These are phyloP conservation scores for Eucalyptus tenuipes DNA, from an alignment of 345 rosid species.

Conservation along the genomic window DNA sequence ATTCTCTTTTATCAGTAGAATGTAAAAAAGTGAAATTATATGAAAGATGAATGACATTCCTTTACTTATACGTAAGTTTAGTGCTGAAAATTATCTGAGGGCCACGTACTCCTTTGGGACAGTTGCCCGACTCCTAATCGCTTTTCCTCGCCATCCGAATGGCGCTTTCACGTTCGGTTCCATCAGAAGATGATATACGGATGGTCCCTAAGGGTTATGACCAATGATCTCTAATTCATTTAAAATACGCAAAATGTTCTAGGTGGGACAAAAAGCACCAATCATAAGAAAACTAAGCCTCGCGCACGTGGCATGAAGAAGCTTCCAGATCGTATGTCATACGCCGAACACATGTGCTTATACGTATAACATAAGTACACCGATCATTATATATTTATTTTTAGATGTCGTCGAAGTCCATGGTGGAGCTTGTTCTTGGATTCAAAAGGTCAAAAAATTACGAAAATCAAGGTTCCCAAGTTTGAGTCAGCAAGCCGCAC, in stretches of 20 bases:
- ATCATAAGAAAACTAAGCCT: neutral
- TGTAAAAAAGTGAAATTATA: neutral
- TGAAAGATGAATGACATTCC: neutral
- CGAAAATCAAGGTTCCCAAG: neutral
- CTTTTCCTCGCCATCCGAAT: neutral
- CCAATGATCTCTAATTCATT: neutral
- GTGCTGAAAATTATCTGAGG: neutral
- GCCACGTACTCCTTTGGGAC: neutral
- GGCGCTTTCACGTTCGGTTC: neutral
- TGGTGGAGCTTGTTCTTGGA: neutral
- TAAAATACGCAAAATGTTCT: neutral
- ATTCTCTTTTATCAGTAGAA: neutral
- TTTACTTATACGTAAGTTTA: neutral
- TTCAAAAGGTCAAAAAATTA: neutral
- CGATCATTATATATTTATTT: neutral
- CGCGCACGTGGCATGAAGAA: neutral
- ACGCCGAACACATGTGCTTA: neutral
- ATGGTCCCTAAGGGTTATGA: neutral
- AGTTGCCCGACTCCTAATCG: neutral
- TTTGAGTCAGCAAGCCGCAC: neutral
- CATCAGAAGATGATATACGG: neutral
- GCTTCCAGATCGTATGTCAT: neutral
- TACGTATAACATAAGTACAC: neutral
- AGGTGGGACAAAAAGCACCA: neutral
- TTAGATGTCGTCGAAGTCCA: neutral